Base-by-base conservation (phyloP, 225 moss, liverwort and hornwort genomes). In the Polytrichum formosum region DNA sequence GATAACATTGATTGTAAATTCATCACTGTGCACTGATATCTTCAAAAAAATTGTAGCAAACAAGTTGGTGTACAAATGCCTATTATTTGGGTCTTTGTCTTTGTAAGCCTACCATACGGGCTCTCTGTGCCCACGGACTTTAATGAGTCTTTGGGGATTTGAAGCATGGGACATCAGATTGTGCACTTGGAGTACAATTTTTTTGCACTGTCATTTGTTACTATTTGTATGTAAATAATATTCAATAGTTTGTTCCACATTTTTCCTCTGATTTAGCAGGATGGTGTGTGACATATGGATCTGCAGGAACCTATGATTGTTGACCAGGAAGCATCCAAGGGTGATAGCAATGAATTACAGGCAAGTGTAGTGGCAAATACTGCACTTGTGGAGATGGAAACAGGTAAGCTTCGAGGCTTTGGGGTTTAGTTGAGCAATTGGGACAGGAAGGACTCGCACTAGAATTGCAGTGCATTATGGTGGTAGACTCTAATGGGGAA, bases 291-390 rank as follows among this genome's bases (percentile, higher is more conserved):
- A 35, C 7, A 16, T 27, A 6, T 53, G 21, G 25, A 53, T 21
- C 74, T 4, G 56, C 72, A 84, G 84, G 72, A 63, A 33, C 61
- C 66, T 56, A 35, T 65, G 74, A 64, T 69, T 55, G 64, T 72
- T 65, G 61, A 76, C 70, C 77, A 69, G 75, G 66, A 65, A 71
- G 67, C 64, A 46, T 58, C 68, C 54, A 72, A 35, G 76, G 75
- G 63, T 29, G 21, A 60, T 28, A 69, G 26, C 64, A 62, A 67
- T 64, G 56, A 54, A 58, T 66, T 63, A 18, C 68, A 60, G 63
- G 31, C 71, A 69, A 20, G 18, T 68, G 37, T 37, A 67, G 61
- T 76, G 33, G 31, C 27, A 62, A 75, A 76, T 26, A 54, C 65
- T 56, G 71, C 71, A 66, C 68, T 64, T 54, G 28, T 55, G 28